phyloP scores from a whole-genome alignment of 1,284 basidiomycete genomes.

The Phylloporus gajari region DNA sequence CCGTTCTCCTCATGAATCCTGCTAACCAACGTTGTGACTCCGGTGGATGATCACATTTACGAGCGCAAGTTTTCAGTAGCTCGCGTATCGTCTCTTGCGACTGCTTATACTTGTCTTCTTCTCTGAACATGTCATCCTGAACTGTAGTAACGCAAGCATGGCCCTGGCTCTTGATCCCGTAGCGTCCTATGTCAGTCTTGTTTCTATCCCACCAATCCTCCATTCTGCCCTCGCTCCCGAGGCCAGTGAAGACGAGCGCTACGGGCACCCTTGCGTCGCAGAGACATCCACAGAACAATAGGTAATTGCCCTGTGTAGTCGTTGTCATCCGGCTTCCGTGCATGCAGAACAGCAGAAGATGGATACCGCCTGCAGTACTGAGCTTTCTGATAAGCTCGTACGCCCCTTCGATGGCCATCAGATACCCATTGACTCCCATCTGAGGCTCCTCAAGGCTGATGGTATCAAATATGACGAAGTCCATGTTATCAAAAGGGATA shows the following conservation, averaged over 20 bases:
- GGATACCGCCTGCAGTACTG: too few relatives aligned
- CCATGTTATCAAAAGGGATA: conserved; percentile 40
- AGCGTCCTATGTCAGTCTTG: conserved; percentile 36
- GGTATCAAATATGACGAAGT: too few relatives aligned
- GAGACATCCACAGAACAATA: conserved; percentile 48
- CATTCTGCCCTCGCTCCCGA: conserved; percentile 51
- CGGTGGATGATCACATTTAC: conserved; percentile 22
- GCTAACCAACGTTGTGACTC: conserved; percentile 34
- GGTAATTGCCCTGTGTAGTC: conserved; percentile 45
- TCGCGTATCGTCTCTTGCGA: conserved; percentile 32
- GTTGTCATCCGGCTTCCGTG: conserved; percentile 49
- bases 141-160: conserved; percentile 55
- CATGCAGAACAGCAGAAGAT: conserved; percentile 54
- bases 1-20: conserved; percentile 28
- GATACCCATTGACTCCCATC: conserved; percentile 38
- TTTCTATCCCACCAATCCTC: conserved; percentile 54
- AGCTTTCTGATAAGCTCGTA: too few relatives aligned
- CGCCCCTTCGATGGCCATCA: too few relatives aligned
- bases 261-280: conserved; percentile 47
- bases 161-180: conserved; percentile 45
- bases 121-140: conserved; percentile 31
- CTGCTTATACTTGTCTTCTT: conserved; percentile 36
- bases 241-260: too few relatives aligned
- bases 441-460: conserved; percentile 54
- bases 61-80: conserved; percentile 28